Conservation (phyloP, 1,284 basidiomycete genomes). For the Cutaneotrichosporon sp. region DNA sequence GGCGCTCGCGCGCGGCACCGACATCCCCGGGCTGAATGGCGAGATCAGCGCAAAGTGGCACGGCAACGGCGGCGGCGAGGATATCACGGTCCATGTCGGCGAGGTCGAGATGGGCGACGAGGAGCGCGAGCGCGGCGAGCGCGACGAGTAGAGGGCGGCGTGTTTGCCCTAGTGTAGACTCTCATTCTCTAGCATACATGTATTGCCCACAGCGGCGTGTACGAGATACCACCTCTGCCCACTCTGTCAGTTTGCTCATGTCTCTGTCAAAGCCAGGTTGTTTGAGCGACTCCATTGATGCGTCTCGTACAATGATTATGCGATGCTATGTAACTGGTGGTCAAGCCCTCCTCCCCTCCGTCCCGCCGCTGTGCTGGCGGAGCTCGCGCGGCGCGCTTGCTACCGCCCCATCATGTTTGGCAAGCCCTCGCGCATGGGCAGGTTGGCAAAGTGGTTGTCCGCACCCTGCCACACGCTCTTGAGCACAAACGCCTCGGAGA, state of each 20-base stretch:
- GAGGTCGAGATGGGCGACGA: constrained; percentile 23
- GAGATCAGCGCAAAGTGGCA: constrained; percentile 38
- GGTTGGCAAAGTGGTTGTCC: constrained; percentile 74
- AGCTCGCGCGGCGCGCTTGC: not conserved
- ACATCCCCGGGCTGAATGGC: constrained; percentile 31
- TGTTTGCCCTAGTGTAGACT: not conserved
- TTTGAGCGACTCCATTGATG: no score
- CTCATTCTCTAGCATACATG: not conserved
- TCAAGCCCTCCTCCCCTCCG: not conserved
- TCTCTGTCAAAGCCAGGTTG: no score
- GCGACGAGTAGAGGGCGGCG: constrained; percentile 11
- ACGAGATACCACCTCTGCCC: not conserved
- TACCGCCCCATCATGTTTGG: constrained; percentile 50
- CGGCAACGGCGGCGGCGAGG: constrained; percentile 10
- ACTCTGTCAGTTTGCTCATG: not conserved
- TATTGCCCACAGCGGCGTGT: not conserved
- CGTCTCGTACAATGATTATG: not conserved
- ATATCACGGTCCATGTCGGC: constrained; percentile 1
- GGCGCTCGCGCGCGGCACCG: constrained; percentile 44
- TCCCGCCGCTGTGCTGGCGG: no score
- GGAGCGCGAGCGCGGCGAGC: constrained; percentile 19
- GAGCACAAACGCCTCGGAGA: constrained; percentile 94
- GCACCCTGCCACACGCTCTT: constrained; percentile 93
- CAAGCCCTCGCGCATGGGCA: constrained; percentile 33
- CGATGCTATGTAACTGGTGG: not conserved